Percentiles rank a stretch among this genome's conserved stretches.
Evolutionary conservation across 2,329 filamentous ascomycete genomes (phyloP).

Genomic region (Colletotrichum orbiculare): DNA sequence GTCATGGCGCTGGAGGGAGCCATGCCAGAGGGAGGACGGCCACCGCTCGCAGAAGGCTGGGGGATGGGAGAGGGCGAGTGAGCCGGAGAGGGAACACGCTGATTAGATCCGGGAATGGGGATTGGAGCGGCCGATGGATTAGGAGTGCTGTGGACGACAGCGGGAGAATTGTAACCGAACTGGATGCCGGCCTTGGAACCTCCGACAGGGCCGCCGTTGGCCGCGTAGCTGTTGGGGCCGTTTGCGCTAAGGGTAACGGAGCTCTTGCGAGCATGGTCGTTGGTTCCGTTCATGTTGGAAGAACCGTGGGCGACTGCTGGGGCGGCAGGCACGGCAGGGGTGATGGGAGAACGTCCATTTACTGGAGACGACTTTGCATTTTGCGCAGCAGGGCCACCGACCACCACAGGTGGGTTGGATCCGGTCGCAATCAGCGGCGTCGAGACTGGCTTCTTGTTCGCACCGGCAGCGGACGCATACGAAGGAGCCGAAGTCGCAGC

Average conservation of each 20-base stretch:
- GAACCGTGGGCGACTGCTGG: conserved; percentile 72
- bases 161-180: conserved; percentile 83
- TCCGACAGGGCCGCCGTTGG: conserved; percentile 76
- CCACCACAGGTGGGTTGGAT: conserved; percentile 65
- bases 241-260: conserved; percentile 93
- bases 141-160: conserved; percentile 74
- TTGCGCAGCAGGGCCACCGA: conserved; percentile 62
- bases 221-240: conserved; percentile 78
- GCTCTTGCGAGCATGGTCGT: conserved; percentile 84
- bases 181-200: conserved; percentile 75
- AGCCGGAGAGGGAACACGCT: conserved; percentile 83
- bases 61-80: conserved; percentile 95
- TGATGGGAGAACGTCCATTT: conserved; percentile 83
- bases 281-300: conserved; percentile 73
- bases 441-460: conserved; percentile 70
- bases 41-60: conserved; percentile 84
- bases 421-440: conserved; percentile 71
- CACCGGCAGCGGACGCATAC: conserved; percentile 75
- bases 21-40: conserved; percentile 83
- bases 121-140: conserved; percentile 67
- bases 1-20: conserved; percentile 75
- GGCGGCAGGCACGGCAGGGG: conserved; percentile 73
- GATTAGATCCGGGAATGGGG: conserved; percentile 71
- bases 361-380: conserved; percentile 76
- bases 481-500: conserved; percentile 69